Percentiles rank a stretch among this genome's conserved stretches.
These are phyloP conservation scores for Juncus effusus DNA, from an alignment of 176 grass and related monocot species.

Conservation along the genomic window DNA sequence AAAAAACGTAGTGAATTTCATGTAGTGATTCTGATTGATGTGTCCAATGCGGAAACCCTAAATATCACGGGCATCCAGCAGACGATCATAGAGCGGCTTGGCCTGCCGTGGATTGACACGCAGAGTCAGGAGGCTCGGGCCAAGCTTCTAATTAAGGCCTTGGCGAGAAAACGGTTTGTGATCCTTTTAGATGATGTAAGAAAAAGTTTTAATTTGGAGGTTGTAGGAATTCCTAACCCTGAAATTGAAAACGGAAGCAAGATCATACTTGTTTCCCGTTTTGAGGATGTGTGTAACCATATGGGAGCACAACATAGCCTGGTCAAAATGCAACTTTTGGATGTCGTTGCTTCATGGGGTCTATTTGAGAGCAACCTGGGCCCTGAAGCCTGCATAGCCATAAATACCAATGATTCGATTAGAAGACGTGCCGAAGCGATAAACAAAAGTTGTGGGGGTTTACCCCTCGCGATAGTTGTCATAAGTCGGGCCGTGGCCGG, in stretches of 20 bases:
- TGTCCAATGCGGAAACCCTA: constrained; percentile 42
- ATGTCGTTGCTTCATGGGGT: constrained; percentile 26
- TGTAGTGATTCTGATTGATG: constrained; percentile 52
- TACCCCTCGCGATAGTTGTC: constrained; percentile 50
- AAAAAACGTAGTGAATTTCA: constrained; percentile 16
- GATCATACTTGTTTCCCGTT: constrained; percentile 43
- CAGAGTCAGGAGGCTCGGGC: constrained; percentile 29
- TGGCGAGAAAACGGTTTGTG: constrained; percentile 42
- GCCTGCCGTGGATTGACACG: constrained; percentile 36
- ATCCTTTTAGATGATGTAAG: constrained; percentile 54
- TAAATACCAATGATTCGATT: constrained; percentile 22
- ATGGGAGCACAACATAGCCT: constrained; percentile 44
- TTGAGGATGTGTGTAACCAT: constrained; percentile 31
- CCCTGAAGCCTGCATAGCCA: not conserved
- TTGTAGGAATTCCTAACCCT: constrained; percentile 44
- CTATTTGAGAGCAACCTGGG: constrained; percentile 53
- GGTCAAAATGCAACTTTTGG: constrained; percentile 40
- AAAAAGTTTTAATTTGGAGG: constrained; percentile 33
- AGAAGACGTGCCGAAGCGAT: constrained; percentile 25
- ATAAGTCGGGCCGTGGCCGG: constrained; percentile 39
- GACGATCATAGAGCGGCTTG: constrained; percentile 38
- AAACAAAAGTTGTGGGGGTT: constrained; percentile 36
- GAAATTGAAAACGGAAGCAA: constrained; percentile 38
- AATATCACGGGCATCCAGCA: constrained; percentile 36
- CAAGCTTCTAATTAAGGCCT: constrained; percentile 34